Percentiles rank a stretch among this genome's conserved stretches.
phyloP scores from a whole-genome alignment of 768 basidiomycete genomes.

The Suillus americanus region DNA sequence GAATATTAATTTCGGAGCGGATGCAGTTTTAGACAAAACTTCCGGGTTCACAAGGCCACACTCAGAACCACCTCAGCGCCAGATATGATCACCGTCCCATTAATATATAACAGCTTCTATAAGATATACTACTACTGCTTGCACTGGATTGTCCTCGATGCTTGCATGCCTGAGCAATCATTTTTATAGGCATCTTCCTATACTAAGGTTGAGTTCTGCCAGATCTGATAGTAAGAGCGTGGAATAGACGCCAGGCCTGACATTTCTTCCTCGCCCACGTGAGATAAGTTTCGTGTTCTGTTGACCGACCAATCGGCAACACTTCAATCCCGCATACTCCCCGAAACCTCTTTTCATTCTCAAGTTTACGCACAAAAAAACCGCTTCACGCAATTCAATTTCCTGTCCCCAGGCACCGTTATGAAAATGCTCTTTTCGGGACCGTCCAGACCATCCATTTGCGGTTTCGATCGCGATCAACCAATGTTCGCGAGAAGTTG shows the following conservation, averaged over 20 bases:
- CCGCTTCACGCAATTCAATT: constrained; percentile 14
- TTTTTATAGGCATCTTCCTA: too few relatives aligned
- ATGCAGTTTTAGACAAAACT: not conserved
- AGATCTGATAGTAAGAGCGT: constrained; percentile 2
- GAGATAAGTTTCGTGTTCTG: constrained; percentile 10
- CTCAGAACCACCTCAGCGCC: constrained; percentile 1
- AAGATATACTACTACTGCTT: not conserved
- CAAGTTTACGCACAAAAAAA: constrained; percentile 12
- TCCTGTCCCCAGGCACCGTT: constrained; percentile 26
- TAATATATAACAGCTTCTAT: not conserved
- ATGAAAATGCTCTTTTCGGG: constrained; percentile 28
- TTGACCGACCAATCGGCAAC: not conserved
- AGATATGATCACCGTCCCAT: not conserved
- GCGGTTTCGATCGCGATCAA: constrained; percentile 24
- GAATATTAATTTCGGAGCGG: constrained; percentile 7
- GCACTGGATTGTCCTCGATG: constrained; percentile 5
- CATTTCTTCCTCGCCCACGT: constrained; percentile 25
- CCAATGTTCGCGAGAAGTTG: constrained; percentile 4
- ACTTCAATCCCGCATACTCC: not conserved
- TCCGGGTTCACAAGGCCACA: not conserved
- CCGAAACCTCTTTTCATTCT: constrained; percentile 1
- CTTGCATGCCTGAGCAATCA: not conserved
- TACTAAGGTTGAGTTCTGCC: constrained; percentile 16
- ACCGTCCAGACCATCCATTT: constrained; percentile 30
- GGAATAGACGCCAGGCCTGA: constrained; percentile 10